These are phyloP conservation scores for Hygrophila difformis DNA, from an alignment of 257 asterid genomes.

Conservation along the genomic window DNA sequence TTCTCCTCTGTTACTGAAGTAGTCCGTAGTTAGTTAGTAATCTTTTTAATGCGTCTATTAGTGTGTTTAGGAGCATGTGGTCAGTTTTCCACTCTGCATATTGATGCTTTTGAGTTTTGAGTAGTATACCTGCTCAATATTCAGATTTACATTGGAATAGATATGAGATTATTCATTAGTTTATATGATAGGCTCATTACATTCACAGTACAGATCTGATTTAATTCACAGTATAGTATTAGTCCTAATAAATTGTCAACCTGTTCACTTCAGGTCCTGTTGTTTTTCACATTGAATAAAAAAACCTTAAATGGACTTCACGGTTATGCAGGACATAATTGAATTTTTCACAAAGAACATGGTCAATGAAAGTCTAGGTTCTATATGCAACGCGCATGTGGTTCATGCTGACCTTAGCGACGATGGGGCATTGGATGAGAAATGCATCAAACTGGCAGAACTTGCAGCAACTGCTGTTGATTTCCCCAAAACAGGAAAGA, in stretches of 20 bases:
- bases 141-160: slow-evolving; percentile 4
- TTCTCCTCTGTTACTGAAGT: no score
- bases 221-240: no score
- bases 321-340: slow-evolving; percentile 57
- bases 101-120: not conserved
- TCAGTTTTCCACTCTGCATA: not conserved
- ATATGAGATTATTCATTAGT: not conserved
- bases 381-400: slow-evolving; percentile 95
- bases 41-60: slow-evolving; percentile 1
- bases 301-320: not conserved
- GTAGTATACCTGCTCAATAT: not conserved
- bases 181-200: not conserved
- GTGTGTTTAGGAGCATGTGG: slow-evolving; percentile 2
- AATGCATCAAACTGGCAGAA: slow-evolving; percentile 79
- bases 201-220: not conserved
- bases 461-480: slow-evolving; percentile 92
- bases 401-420: slow-evolving; percentile 86
- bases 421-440: slow-evolving; percentile 77
- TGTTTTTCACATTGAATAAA: no score
- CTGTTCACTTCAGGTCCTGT: no score
- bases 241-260: no score
- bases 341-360: slow-evolving; percentile 65
- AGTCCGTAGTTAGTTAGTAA: no score
- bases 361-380: slow-evolving; percentile 76
- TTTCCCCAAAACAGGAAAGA: slow-evolving; percentile 84